Evolutionary conservation across 116 monocot species (phyloP).

Genomic region (Cymodocea nodosa): DNA sequence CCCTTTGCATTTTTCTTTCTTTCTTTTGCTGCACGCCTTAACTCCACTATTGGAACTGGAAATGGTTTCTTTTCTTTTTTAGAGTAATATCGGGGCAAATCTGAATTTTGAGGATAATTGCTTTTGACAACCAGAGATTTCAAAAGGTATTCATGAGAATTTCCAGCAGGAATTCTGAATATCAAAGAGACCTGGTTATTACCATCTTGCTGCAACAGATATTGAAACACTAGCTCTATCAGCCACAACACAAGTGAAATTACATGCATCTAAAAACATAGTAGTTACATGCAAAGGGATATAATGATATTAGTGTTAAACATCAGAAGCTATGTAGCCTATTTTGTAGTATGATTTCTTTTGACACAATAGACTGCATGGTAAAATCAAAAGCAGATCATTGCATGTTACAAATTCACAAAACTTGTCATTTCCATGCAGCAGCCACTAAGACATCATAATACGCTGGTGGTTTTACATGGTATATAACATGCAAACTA

Average conservation of each 20-base stretch:
- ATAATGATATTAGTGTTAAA: too few relatives aligned
- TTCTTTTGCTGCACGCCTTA: conserved; percentile 75
- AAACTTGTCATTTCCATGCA: too few relatives aligned
- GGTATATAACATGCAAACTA: too few relatives aligned
- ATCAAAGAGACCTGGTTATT: conserved; percentile 12
- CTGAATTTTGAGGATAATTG: conserved; percentile 73
- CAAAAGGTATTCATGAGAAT: conserved; percentile 2
- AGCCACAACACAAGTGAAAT: background rate
- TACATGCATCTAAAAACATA: background rate
- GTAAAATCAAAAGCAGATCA: too few relatives aligned
- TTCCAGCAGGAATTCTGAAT: conserved; percentile 16
- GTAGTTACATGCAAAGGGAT: background rate
- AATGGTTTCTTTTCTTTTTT: conserved; percentile 97
- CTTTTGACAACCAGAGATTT: conserved; percentile 24
- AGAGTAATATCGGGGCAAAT: conserved; percentile 77
- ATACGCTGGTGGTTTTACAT: too few relatives aligned
- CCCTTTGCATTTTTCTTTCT: conserved; percentile 60
- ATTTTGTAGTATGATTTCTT: too few relatives aligned
- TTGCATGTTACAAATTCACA: too few relatives aligned
- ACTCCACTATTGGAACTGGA: conserved; percentile 82
- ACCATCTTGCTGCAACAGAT: conserved; percentile 30
- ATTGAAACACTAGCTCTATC: background rate
- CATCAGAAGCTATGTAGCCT: too few relatives aligned
- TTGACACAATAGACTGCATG: too few relatives aligned
- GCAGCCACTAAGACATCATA: too few relatives aligned